Conservation (phyloP, 345 rosid genomes). For the Eucalyptus pauciflora region DNA sequence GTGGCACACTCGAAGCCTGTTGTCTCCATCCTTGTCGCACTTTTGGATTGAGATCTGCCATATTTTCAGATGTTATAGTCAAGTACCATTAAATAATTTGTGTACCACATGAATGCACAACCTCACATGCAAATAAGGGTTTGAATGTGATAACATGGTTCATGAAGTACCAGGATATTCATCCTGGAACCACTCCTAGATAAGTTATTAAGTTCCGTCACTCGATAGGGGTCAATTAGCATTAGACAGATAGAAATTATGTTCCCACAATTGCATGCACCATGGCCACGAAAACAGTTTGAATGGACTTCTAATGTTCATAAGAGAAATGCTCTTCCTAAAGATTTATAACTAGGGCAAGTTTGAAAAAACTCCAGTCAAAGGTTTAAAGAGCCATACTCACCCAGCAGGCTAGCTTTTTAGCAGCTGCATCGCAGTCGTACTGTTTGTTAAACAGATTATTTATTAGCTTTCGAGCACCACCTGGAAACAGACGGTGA, state of each 20-base stretch:
- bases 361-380: not conserved
- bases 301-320: not conserved
- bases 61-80: not conserved
- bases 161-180: not conserved
- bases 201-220: not conserved
- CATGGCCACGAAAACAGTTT: not conserved
- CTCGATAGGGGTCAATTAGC: not conserved
- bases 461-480: conserved; percentile 76
- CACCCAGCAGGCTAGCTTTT: conserved; percentile 96
- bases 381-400: not conserved
- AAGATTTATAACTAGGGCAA: not conserved
- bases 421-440: conserved; percentile 83
- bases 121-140: not conserved
- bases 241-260: not conserved
- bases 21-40: conserved; percentile 88
- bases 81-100: not conserved
- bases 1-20: conserved; percentile 87
- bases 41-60: conserved; percentile 94
- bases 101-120: not conserved
- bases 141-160: not conserved
- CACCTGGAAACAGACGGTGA: conserved; percentile 76
- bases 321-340: not conserved
- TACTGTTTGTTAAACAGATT: conserved; percentile 53
- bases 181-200: not conserved
- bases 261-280: not conserved